phyloP scores from a whole-genome alignment of 192 early-diverging fungal genomes.

The Umbelopsis sp. region DNA sequence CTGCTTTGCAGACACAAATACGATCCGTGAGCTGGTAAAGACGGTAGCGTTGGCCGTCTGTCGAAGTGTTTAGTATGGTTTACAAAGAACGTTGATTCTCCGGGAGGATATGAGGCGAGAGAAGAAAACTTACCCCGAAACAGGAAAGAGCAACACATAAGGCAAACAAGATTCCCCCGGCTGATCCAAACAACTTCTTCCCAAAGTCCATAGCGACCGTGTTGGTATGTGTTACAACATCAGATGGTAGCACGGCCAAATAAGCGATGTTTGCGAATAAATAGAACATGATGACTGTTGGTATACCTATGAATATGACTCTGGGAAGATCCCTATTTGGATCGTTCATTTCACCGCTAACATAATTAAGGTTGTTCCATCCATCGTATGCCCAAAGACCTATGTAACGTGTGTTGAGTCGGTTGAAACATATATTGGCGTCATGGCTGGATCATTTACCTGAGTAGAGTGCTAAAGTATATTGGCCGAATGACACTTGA shows the following conservation, averaged over 20 bases:
- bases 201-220: slow-evolving; percentile 75
- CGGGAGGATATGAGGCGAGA: neutral
- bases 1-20: slow-evolving; percentile 65
- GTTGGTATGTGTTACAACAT: slow-evolving; percentile 66
- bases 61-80: neutral
- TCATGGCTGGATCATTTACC: slow-evolving; percentile 26
- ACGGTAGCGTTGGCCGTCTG: slow-evolving; percentile 76
- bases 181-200: slow-evolving; percentile 64
- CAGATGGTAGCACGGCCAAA: slow-evolving; percentile 73
- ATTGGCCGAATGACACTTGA: slow-evolving; percentile 59
- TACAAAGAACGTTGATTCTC: too few species aligned
- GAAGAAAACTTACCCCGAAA: slow-evolving; percentile 51
- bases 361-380: slow-evolving; percentile 79
- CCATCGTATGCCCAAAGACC: slow-evolving; percentile 66
- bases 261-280: slow-evolving; percentile 82
- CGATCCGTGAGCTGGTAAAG: slow-evolving; percentile 72
- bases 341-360: slow-evolving; percentile 82
- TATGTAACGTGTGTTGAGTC: slow-evolving; percentile 24
- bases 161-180: slow-evolving; percentile 70
- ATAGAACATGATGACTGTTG: slow-evolving; percentile 72
- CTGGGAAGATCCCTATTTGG: slow-evolving; percentile 79
- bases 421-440: slow-evolving; percentile 17
- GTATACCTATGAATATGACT: slow-evolving; percentile 76
- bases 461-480: slow-evolving; percentile 76
- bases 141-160: slow-evolving; percentile 72